Base-by-base conservation (phyloP, 108 stramenopile species). In the Asterionellopsis glacialis region DNA sequence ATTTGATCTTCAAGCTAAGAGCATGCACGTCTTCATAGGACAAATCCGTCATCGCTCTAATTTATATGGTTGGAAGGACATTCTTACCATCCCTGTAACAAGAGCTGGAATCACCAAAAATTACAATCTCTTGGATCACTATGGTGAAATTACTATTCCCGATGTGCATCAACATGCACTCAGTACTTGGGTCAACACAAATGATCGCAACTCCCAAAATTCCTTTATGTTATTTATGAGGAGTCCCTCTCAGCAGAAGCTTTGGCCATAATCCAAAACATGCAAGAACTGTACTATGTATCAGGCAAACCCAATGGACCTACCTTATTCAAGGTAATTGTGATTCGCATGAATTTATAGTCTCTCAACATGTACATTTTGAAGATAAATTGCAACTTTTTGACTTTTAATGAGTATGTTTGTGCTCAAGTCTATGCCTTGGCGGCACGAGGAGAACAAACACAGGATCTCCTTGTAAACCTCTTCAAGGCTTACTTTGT, bases 381-480 rank as follows among this genome's bases (percentile, higher is more conserved):
- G 23, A 54, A 42, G 16, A n/a, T 68, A 39, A 48, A 53, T 6
- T 48, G 18, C 19, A 45, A 76, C 33, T 51, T 76, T 43, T 19
- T 12, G 26, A 61, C 66, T 39, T 74, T 79, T 69, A 74, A 79
- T 61, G 24, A 22, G 11, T 44, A 74, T 23, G 77, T 74, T 10
- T 2, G 43, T 5, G 27, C 21, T 0, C 56, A 48, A 4, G 25
- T 63, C 18, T 19, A 56, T 11, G 65, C 13, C 1, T 60, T 79
- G 9, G 9, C 15, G 6, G 61, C 71, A 14, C 40, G 69, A 7
- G 65, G 77, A 22, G 22, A 67, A 14, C 43, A 13, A 4, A 56
- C 68, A 0, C 27, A 28, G 1, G 59, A 68, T 48, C 59, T 68
- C 4, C 58, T 61, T 14, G 27, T 44, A 2, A 68, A 68, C 59